phyloP scores from a whole-genome alignment of 1,139 yeast species.

The Nematodospora anomalae region DNA sequence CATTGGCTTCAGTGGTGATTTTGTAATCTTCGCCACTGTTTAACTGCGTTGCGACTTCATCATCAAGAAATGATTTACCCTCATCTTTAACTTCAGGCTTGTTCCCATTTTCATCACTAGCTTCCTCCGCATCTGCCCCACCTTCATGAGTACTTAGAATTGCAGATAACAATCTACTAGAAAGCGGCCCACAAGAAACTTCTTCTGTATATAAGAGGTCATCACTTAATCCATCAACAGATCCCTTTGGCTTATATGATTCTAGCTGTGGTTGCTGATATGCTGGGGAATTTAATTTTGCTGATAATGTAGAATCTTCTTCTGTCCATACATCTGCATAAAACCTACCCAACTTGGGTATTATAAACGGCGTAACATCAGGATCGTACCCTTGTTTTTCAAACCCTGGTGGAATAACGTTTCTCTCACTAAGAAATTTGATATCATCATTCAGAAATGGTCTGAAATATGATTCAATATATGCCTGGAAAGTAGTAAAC shows the following conservation, averaged over 20 bases:
- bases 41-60: slow-evolving; percentile 43
- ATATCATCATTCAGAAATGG: slow-evolving; percentile 78
- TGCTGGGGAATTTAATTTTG: slow-evolving; percentile 41
- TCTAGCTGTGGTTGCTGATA: slow-evolving; percentile 41
- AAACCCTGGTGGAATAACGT: slow-evolving; percentile 54
- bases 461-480: slow-evolving; percentile 82
- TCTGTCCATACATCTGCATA: slow-evolving; percentile 86
- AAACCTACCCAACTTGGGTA: slow-evolving; percentile 82
- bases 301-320: slow-evolving; percentile 59
- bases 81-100: slow-evolving; percentile 11
- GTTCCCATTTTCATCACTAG: slow-evolving; percentile 18
- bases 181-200: slow-evolving; percentile 88
- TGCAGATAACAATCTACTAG: slow-evolving; percentile 83
- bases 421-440: slow-evolving; percentile 64
- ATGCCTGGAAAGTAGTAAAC: slow-evolving; percentile 81
- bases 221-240: slow-evolving; percentile 60
- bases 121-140: slow-evolving; percentile 28
- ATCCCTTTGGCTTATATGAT: slow-evolving; percentile 60
- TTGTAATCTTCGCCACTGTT: slow-evolving; percentile 39
- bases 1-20: slow-evolving; percentile 41
- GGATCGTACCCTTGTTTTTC: slow-evolving; percentile 58
- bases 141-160: slow-evolving; percentile 58
- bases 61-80: slow-evolving; percentile 17
- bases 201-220: slow-evolving; percentile 67
- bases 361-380: slow-evolving; percentile 62